Evolutionary conservation across 768 basidiomycete genomes (phyloP).

Genomic region (Fibroporia radiculosa): DNA sequence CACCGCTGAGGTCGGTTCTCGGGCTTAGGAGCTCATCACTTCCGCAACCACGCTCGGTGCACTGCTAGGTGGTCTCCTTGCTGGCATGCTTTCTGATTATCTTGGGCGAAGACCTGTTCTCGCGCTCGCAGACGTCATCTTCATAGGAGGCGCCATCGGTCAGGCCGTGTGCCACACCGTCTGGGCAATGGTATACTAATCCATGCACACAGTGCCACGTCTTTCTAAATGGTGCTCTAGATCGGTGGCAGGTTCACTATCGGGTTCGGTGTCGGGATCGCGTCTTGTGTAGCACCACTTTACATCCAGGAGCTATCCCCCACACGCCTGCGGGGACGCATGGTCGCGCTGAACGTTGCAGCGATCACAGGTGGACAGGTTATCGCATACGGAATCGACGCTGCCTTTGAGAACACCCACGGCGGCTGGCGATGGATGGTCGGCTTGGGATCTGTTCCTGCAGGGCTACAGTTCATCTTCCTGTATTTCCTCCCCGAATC

Average conservation of each 20-base stretch:
- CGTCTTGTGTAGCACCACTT: constrained; percentile 71
- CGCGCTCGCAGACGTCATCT: constrained; percentile 60
- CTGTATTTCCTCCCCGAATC: constrained; percentile 71
- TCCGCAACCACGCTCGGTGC: constrained; percentile 75
- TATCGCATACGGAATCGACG: constrained; percentile 68
- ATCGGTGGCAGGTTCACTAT: constrained; percentile 70
- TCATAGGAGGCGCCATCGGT: constrained; percentile 65
- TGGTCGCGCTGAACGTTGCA: constrained; percentile 79
- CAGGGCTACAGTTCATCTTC: constrained; percentile 51
- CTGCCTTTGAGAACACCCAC: constrained; percentile 49
- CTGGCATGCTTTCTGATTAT: constrained; percentile 65
- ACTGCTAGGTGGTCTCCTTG: constrained; percentile 62
- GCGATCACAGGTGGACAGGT: constrained; percentile 79
- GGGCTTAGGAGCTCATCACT: constrained; percentile 65
- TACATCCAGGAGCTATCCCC: constrained; percentile 83
- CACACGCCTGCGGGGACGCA: constrained; percentile 61
- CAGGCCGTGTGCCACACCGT: constrained; percentile 68
- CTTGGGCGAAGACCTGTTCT: constrained; percentile 61
- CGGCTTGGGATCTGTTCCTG: constrained; percentile 64
- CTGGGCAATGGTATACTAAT: constrained; percentile 53
- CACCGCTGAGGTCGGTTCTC: not conserved
- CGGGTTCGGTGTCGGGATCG: constrained; percentile 67
- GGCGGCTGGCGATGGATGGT: constrained; percentile 84
- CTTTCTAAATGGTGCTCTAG: constrained; percentile 22
- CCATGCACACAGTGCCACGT: not conserved